phyloP scores from a whole-genome alignment of 495 filamentous ascomycete genomes.

The Xylaria intraflava region DNA sequence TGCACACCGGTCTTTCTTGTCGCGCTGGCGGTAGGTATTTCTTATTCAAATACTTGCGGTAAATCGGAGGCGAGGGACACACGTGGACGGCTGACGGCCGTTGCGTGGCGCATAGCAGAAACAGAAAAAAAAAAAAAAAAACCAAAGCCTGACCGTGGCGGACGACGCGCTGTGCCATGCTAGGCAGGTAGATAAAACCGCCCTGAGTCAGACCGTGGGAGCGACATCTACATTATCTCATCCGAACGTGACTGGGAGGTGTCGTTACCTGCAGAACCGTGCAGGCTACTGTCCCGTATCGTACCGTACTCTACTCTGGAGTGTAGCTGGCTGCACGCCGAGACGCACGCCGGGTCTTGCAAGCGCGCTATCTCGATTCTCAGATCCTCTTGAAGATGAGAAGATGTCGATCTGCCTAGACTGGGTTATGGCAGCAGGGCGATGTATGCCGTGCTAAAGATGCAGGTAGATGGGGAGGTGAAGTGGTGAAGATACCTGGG shows the following conservation, averaged over 20 bases:
- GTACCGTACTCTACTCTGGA: too few relatives aligned
- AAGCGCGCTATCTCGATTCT: too few relatives aligned
- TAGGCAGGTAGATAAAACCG: conserved; percentile 9
- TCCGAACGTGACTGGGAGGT: background rate
- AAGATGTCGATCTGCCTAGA: background rate
- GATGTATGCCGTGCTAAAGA: background rate
- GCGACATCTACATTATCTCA: background rate
- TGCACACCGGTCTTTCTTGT: conserved; percentile 13
- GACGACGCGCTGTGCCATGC: conserved; percentile 6
- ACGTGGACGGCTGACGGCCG: conserved; percentile 10
- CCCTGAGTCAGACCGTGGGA: too few relatives aligned
- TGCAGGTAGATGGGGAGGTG: too few relatives aligned
- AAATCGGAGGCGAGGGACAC: conserved; percentile 1
- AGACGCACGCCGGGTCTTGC: conserved; percentile 7
- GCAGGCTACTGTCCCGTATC: too few relatives aligned
- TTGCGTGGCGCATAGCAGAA: background rate
- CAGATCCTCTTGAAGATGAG: too few relatives aligned
- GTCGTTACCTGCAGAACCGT: conserved; percentile 1
- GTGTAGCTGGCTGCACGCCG: conserved; percentile 1
- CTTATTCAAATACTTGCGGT: background rate
- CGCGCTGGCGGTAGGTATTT: background rate
- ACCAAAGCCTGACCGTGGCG: conserved; percentile 1
- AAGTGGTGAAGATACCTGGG: too few relatives aligned
- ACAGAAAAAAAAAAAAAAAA: background rate
- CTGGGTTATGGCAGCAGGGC: background rate